Evolutionary conservation across 2,329 filamentous ascomycete species (phyloP), one percentile per base, ranked within the genome.

Genomic region (Graphiopsis chlorocephala): DNA sequence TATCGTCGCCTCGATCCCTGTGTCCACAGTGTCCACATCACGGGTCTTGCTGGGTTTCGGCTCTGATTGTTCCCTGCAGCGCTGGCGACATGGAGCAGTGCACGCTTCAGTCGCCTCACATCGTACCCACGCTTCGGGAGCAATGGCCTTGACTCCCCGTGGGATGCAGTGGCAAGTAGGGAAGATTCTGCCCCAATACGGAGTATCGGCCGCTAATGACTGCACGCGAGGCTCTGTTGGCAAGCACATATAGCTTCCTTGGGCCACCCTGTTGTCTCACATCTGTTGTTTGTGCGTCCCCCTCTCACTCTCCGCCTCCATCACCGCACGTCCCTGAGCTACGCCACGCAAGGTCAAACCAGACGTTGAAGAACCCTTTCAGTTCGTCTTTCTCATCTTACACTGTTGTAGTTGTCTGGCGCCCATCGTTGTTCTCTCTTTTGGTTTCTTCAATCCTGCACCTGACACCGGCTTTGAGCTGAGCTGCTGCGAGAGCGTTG

Each of bases 371-470:
- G 59, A 62, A 53, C 47, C 59, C 59, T 62, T 23, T 14, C 29
- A 23, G n/a, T 38, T 33, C 59, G 17, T 15, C 35, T 42, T 20
- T 55, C 48, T 50, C 38, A 62, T 62, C 48, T 62, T 45, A 11
- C 29, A 31, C 42, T 60, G 48, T 55, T 60, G 48, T 55, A 62
- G 47, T 31, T 31, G 35, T 45, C 47, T 52, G 28, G 48, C 59
- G 48, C 59, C 17, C 48, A 20, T 26, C 48, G 47, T 31, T 10
- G 28, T 28, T 38, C 23, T 53, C 25, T 29, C 59, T 33, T 50
- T 62, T 52, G 31, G 29, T 53, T 53, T 62, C 59, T 62, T 62
- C 59, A 62, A 53, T 62, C 59, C 59, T 62, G 59, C 59, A 62
- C 59, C 59, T 53, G 59, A 48, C 48, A 52, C 59, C 59, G 29